These are phyloP conservation scores for Mercurialis annua DNA, from an alignment of 345 rosid species.

Conservation along the genomic window DNA sequence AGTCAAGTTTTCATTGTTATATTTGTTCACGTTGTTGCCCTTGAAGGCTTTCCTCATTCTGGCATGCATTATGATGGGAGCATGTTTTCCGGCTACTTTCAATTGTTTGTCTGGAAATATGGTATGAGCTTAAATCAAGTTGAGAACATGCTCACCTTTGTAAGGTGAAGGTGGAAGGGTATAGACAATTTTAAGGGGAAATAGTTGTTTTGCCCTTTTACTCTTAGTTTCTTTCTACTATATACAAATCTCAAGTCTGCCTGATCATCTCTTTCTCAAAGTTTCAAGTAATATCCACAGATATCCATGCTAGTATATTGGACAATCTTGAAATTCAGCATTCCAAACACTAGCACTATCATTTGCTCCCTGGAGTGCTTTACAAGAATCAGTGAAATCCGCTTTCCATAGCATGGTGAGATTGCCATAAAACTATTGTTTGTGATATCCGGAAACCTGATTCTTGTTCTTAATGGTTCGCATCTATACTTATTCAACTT, in stretches of 20 bases:
- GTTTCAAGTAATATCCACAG: not conserved
- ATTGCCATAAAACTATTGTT: no score
- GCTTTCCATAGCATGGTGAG: no score
- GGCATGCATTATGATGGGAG: not conserved
- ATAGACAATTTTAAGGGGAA: not conserved
- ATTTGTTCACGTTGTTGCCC: not conserved
- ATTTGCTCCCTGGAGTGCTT: no score
- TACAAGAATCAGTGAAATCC: no score
- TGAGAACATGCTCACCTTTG: not conserved
- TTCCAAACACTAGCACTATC: not conserved
- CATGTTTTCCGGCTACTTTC: not conserved
- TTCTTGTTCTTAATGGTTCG: no score
- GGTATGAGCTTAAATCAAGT: not conserved
- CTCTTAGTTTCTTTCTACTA: not conserved
- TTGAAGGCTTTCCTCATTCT: not conserved
- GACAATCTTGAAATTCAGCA: not conserved
- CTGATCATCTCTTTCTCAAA: not conserved
- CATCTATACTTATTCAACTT: no score
- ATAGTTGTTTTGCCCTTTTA: not conserved
- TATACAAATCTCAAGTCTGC: not conserved
- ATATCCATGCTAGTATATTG: not conserved
- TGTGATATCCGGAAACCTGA: no score
- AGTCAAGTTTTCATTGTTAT: not conserved
- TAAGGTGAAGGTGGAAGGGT: not conserved
- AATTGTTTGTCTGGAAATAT: not conserved